A percentile compares a stretch with the other conserved stretches of the same genome.
Conservation (phyloP, 2,329 filamentous ascomycete genomes). For the Phialophora verrucosa region DNA sequence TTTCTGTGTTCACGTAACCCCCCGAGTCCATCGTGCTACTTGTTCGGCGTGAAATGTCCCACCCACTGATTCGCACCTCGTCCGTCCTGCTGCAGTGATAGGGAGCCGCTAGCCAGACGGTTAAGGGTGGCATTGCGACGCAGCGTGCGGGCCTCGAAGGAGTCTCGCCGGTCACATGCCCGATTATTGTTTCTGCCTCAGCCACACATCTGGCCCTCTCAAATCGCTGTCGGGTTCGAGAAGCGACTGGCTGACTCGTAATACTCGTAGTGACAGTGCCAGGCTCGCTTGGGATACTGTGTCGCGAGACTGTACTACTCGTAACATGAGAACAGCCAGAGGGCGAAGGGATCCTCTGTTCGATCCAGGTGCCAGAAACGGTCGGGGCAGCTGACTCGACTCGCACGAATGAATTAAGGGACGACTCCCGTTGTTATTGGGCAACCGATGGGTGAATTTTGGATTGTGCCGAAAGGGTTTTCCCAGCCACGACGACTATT, state of each 20-base stretch:
- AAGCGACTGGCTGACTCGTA: slow-evolving; percentile 11
- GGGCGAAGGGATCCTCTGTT: not conserved
- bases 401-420: slow-evolving; percentile 11
- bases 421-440: slow-evolving; percentile 6
- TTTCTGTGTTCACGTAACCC: not conserved
- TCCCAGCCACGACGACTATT: slow-evolving; percentile 8
- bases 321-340: not conserved
- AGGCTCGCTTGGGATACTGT: not conserved
- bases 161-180: slow-evolving; percentile 15
- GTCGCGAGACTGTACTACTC: not conserved
- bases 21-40: not conserved
- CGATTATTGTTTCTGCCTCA: slow-evolving; percentile 13
- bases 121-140: slow-evolving; percentile 3
- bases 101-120: slow-evolving; percentile 7
- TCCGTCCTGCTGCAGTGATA: not conserved
- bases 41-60: not conserved
- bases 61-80: not conserved
- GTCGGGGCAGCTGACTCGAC: slow-evolving; percentile 19
- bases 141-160: not conserved
- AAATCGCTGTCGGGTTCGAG: not conserved
- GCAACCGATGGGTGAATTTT: slow-evolving; percentile 2
- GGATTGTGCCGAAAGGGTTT: slow-evolving; percentile 14
- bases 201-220: slow-evolving; percentile 8
- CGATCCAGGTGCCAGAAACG: not conserved
- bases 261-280: not conserved